Percentiles rank a stretch among this genome's conserved stretches.
phyloP scores from a whole-genome alignment of 2,329 filamentous ascomycete genomes.

The Phaeosphaeriaceae sp. region DNA sequence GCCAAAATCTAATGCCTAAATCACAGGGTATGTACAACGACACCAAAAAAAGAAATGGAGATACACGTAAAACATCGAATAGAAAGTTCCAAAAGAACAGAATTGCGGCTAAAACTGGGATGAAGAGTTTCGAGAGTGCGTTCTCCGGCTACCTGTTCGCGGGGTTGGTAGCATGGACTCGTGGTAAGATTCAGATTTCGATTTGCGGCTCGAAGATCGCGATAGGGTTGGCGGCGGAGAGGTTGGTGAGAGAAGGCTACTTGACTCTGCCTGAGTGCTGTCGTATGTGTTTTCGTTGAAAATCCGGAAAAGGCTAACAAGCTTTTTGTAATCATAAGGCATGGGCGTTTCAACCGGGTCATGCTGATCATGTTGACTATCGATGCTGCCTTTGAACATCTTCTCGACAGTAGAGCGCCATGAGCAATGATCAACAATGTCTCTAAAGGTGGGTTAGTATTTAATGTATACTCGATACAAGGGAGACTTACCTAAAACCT shows the following conservation, averaged over 20 bases:
- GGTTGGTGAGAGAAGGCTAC: not conserved
- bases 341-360: not conserved
- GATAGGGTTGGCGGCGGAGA: not conserved
- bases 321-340: not conserved
- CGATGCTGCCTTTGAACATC: conserved; percentile 22
- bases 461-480: not conserved
- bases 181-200: not conserved
- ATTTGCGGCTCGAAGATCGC: not conserved
- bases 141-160: no score
- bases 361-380: not conserved
- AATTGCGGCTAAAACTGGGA: no score
- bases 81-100: no score
- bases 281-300: not conserved
- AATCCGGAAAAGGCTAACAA: not conserved
- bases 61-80: no score
- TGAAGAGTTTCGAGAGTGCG: no score
- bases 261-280: not conserved
- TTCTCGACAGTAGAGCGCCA: conserved; percentile 21
- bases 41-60: no score
- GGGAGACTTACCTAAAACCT: not conserved
- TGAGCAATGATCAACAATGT: conserved; percentile 24
- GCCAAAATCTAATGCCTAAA: no score
- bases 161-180: not conserved
- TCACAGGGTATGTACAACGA: no score
- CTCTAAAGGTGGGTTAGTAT: conserved; percentile 1